phyloP scores from a whole-genome alignment of 257 asterid genomes.

The Nicotiana otophora region DNA sequence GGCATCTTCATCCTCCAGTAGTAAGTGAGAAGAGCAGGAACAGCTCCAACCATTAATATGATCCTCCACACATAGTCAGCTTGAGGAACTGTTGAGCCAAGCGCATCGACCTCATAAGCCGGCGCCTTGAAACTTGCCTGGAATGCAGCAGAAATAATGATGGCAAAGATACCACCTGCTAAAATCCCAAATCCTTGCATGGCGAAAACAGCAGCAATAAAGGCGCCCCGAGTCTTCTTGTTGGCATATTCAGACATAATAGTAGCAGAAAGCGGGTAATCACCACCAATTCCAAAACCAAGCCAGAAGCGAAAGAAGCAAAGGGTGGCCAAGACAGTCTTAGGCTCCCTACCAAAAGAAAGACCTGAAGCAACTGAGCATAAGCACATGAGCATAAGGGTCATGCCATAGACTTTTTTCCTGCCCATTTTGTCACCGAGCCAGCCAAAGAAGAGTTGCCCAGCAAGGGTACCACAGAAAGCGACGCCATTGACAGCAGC shows the following conservation, averaged over 20 bases:
- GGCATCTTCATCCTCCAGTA: conserved; percentile 63
- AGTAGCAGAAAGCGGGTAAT: conserved; percentile 65
- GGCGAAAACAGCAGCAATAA: conserved; percentile 55
- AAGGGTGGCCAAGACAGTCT: conserved; percentile 43
- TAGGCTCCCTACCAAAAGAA: conserved; percentile 37
- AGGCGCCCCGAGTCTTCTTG: conserved; percentile 61
- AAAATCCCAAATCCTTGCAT: conserved; percentile 67
- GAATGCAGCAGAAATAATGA: conserved; percentile 31
- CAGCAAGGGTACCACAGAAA: conserved; percentile 48
- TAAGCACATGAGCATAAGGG: conserved; percentile 45
- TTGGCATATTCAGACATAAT: conserved; percentile 68
- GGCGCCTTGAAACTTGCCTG: conserved; percentile 30
- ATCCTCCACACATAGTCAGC: conserved; percentile 66
- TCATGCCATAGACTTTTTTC: conserved; percentile 49
- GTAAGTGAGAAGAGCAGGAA: conserved; percentile 46
- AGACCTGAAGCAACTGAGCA: conserved; percentile 53
- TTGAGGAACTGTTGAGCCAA: conserved; percentile 37
- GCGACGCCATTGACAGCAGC: conserved; percentile 64
- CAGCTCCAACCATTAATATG: conserved; percentile 46
- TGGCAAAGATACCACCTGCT: conserved; percentile 46
- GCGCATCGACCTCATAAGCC: conserved; percentile 41
- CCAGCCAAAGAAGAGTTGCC: conserved; percentile 68
- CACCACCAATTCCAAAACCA: conserved; percentile 64
- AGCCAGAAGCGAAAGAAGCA: conserved; percentile 68
- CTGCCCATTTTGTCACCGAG: conserved; percentile 54